Evolutionary conservation across 306 rosid genomes (phyloP).

Genomic region (Malus orientalis): DNA sequence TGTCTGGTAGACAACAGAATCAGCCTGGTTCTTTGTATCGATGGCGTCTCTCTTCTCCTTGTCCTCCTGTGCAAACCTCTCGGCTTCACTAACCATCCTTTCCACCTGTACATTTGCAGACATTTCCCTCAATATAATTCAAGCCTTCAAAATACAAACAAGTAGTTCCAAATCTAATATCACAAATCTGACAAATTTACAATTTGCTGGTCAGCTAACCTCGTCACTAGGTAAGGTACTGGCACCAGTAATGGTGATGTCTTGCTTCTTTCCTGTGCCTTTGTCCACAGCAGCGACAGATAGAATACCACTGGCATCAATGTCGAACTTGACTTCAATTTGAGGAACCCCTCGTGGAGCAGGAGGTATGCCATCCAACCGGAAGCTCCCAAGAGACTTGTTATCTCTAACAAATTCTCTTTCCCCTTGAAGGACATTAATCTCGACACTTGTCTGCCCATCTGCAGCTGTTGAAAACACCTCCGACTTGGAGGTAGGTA

Average conservation of each 20-base stretch:
- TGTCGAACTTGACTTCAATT: conserved; percentile 93
- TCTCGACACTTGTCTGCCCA: conserved; percentile 82
- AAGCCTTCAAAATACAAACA: background rate
- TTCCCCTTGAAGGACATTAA: conserved; percentile 82
- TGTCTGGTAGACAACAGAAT: conserved; percentile 76
- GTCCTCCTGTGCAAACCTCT: conserved; percentile 76
- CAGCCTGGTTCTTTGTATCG: conserved; percentile 91
- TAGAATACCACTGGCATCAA: conserved; percentile 89
- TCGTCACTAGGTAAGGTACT: conserved; percentile 90
- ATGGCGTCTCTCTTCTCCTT: conserved; percentile 91
- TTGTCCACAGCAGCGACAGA: conserved; percentile 84
- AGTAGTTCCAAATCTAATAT: background rate
- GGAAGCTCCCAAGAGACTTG: conserved; percentile 95
- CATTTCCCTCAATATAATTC: background rate
- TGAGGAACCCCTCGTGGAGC: conserved; percentile 98
- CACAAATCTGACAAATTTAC: background rate
- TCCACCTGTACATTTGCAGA: conserved; percentile 47
- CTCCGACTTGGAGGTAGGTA: conserved; percentile 92
- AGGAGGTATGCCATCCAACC: conserved; percentile 90
- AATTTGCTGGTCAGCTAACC: conserved; percentile 34
- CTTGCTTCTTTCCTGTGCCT: conserved; percentile 94
- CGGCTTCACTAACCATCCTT: conserved; percentile 77
- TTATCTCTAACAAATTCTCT: conserved; percentile 94
- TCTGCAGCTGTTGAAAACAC: conserved; percentile 83
- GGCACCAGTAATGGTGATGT: conserved; percentile 94